Base-by-base conservation (phyloP, 192 early-diverging fungal species). In the Backusella tarrabulga region DNA sequence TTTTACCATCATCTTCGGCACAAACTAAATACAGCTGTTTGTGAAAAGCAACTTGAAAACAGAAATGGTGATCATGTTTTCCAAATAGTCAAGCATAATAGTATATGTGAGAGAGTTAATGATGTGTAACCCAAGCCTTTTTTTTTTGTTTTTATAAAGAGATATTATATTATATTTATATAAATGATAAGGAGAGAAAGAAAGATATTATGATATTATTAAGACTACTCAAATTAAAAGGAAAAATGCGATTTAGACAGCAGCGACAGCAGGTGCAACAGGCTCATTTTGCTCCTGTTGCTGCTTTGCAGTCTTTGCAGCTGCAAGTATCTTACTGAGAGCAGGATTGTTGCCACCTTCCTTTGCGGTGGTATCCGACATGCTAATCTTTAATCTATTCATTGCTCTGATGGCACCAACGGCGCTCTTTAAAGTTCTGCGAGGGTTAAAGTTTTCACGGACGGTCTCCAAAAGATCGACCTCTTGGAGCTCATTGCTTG, bases 401-500 rank as follows among this genome's bases (percentile, higher is more conserved):
- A 88, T 81, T 3, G 89, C 91, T 32, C 89, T 86, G 40, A 93
- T 87, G n/a, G 88, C 86, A 40, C 84, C 86, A 36, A 93, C 80
- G 32, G 92, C 89, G 68, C 86, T 92, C 74, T 85, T 86, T 77
- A 93, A 90, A 74, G 81, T 87, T 34, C 79, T 80, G 50, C 84
- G 83, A 36, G 91, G 88, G 68, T 93, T 88, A 80, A 92, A 95
- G 68, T 94, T 92, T 50, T 94, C 88, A 17, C 90, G 88, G 67
- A 97, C 93, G 35, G 91, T 87, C 38, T 92, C 93, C 46, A 99
- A 86, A 66, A 99, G 88, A 84, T 99, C 96, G n/a, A 88, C 86
- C 26, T 92, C 90, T 6, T 81, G 83, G 66, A 84, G 91, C 9
- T 83, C 83, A 67, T 85, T 78, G 38, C 86, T 90, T 32, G 88